Evolutionary conservation across 2,329 filamentous ascomycete genomes (phyloP), one percentile per base, ranked within the genome.

Genomic region (Cercospora sesami): DNA sequence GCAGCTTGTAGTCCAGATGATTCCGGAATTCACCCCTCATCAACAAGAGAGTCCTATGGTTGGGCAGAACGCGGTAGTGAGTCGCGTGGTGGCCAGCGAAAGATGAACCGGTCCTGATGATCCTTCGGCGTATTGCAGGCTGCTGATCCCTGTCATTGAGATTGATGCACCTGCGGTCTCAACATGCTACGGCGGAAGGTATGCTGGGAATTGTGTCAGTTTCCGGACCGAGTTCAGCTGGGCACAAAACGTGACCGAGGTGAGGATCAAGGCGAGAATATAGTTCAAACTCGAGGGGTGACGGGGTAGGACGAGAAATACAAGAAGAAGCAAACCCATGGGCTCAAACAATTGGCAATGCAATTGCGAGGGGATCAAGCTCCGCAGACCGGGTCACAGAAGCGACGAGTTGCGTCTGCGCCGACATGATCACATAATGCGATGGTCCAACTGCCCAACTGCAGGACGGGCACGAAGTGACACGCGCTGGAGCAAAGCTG

Each of bases 321-420:
- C 55, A 33, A 59, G 53, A 58, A 5, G 26, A 21, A 21, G 26
- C 26, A 31, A 26, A n/a, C 10, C 53, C 26, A 28, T 31, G 14
- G n/a, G 16, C 55, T 28, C 16, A 59, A 36, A 36, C 55, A 36
- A 36, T 59, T 59, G 55, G 31, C n/a, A 18, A 36, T 36, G 55
- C 16, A 59, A 23, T 36, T n/a, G 55, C 18, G 31, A 36, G 55
- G 28, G 8, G 28, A 59, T 18, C 8, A 36, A 28, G 30, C 55
- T 59, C 16, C 28, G 18, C 55, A 59, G 18, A 59, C 28, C 16
- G 18, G 55, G 55, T 30, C 31, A 58, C 55, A 36, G 28, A 59
- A 59, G 31, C 55, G 55, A 59, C 55, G 55, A 36, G 55, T 23
- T 36, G 55, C 55, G 31, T 59, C 48, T 55, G 48, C 23, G 48